A percentile compares a stretch with the other conserved stretches of the same genome.
These are phyloP conservation scores for Apiospora koreana DNA, from an alignment of 2,329 filamentous ascomycete species.

Conservation along the genomic window DNA sequence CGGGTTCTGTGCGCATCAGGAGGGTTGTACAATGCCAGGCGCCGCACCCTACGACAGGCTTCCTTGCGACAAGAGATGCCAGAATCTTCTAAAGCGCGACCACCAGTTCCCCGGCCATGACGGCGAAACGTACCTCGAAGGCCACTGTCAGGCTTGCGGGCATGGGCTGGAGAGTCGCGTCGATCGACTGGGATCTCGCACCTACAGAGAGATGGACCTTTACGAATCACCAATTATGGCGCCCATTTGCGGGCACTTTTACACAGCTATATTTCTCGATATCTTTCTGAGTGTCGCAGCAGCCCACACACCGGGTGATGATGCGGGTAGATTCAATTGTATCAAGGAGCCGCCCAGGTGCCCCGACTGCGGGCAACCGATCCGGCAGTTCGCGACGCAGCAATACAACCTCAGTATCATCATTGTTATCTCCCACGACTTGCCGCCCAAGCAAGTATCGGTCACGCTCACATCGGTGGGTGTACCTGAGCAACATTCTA, in stretches of 20 bases:
- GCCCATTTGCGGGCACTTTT: slow-evolving; percentile 63
- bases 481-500: neutral
- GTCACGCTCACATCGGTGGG: neutral
- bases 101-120: slow-evolving; percentile 59
- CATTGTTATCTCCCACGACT: slow-evolving; percentile 36
- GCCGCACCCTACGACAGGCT: slow-evolving; percentile 68
- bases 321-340: slow-evolving; percentile 35
- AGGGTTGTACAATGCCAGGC: slow-evolving; percentile 43
- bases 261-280: slow-evolving; percentile 62
- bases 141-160: slow-evolving; percentile 60
- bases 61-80: slow-evolving; percentile 64
- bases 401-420: slow-evolving; percentile 65
- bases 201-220: slow-evolving; percentile 59
- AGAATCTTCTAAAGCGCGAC: slow-evolving; percentile 53
- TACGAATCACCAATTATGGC: slow-evolving; percentile 63
- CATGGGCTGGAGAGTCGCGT: slow-evolving; percentile 58
- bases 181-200: slow-evolving; percentile 34
- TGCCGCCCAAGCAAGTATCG: neutral
- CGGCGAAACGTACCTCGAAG: slow-evolving; percentile 60
- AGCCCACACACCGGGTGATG: slow-evolving; percentile 48
- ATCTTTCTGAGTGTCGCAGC: slow-evolving; percentile 55
- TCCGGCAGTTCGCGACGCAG: slow-evolving; percentile 34
- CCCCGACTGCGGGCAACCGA: slow-evolving; percentile 56
- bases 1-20: slow-evolving; percentile 56
- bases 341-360: slow-evolving; percentile 52